Percentiles rank a stretch among this genome's conserved stretches.
phyloP scores from a whole-genome alignment of 192 early-diverging fungal species.

The Linnemannia schmuckeri region DNA sequence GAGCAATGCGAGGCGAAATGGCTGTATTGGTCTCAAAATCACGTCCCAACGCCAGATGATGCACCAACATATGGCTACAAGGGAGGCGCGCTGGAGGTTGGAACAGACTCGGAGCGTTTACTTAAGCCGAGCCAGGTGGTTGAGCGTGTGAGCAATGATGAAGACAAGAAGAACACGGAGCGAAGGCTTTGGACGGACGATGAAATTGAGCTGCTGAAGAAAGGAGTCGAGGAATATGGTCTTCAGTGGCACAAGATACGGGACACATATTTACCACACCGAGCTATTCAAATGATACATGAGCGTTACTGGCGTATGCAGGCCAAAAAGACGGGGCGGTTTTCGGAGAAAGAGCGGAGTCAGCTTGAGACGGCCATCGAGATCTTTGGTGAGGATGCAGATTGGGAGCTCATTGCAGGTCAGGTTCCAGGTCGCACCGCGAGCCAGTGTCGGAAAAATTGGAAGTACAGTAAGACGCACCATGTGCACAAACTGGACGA shows the following conservation, averaged over 20 bases:
- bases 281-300: constrained; percentile 33
- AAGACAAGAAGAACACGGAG: background rate
- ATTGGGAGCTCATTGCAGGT: constrained; percentile 36
- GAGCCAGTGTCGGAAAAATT: constrained; percentile 36
- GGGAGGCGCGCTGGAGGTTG: background rate
- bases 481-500: constrained; percentile 34
- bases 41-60: background rate
- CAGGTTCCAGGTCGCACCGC: constrained; percentile 46
- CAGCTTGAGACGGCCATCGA: constrained; percentile 37
- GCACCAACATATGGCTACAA: background rate
- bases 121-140: background rate
- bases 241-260: constrained; percentile 30
- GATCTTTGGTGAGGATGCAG: constrained; percentile 38
- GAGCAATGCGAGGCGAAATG: constrained; percentile 30
- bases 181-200: constrained; percentile 32
- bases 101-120: background rate
- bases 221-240: constrained; percentile 33
- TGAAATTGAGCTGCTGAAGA: constrained; percentile 22
- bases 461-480: constrained; percentile 41
- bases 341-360: constrained; percentile 31
- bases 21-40: constrained; percentile 39
- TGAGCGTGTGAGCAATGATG: background rate
- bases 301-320: constrained; percentile 42
- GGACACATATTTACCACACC: constrained; percentile 26
- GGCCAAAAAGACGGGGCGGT: constrained; percentile 36